A percentile compares a stretch with the other conserved stretches of the same genome.
Evolutionary conservation across 1,139 yeast genomes (phyloP).

Genomic region (Debaryomyces subglobosus): DNA sequence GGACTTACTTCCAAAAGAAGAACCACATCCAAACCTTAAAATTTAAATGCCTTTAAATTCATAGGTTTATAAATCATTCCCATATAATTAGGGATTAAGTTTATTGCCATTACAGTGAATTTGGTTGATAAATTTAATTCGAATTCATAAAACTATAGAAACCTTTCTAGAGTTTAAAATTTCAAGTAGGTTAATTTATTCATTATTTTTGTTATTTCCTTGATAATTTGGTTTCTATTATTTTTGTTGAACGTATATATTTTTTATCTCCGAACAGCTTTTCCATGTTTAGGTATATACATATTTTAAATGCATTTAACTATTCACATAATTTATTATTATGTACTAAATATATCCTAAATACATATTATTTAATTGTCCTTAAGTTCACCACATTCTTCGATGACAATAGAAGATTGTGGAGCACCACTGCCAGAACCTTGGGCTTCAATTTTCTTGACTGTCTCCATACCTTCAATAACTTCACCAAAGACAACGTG

Average conservation of each 20-base stretch:
- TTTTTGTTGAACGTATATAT: constrained; percentile 7
- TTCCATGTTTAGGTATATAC: constrained; percentile 8
- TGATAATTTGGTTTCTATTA: constrained; percentile 4
- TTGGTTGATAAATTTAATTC: constrained; percentile 2
- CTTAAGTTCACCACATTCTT: constrained; percentile 40
- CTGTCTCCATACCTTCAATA: constrained; percentile 42
- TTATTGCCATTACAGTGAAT: constrained; percentile 3
- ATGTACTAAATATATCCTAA: constrained; percentile 5
- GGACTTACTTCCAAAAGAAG: constrained; percentile 42
- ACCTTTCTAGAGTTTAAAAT: constrained; percentile 9
- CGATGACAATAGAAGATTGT: constrained; percentile 35
- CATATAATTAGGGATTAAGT: constrained; percentile 4
- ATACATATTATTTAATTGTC: constrained; percentile 6
- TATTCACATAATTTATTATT: constrained; percentile 6
- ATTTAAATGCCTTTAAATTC: constrained; percentile 21
- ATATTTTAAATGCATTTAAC: constrained; percentile 13
- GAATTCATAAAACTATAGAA: constrained; percentile 8
- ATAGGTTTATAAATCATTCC: background rate
- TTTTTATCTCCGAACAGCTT: constrained; percentile 7
- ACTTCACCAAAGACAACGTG: constrained; percentile 50
- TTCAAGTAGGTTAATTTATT: constrained; percentile 7
- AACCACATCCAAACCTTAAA: constrained; percentile 37
- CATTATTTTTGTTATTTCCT: constrained; percentile 6
- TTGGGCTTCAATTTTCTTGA: constrained; percentile 37
- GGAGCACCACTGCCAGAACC: constrained; percentile 37